Base-by-base conservation (phyloP, 345 rosid genomes). In the Iberis pinnata region DNA sequence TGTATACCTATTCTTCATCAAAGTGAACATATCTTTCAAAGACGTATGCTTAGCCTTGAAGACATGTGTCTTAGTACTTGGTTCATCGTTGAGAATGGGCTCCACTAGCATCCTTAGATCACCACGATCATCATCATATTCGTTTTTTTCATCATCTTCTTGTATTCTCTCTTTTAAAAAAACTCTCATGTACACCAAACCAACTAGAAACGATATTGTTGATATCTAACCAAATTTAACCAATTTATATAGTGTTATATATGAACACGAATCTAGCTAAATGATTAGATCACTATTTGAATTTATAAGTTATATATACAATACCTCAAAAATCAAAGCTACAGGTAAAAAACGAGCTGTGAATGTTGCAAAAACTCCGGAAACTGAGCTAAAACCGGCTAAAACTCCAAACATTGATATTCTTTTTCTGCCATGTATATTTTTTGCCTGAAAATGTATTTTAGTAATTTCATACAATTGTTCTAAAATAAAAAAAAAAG, bases 331-430 rank as follows among this genome's bases (percentile, higher is more conserved):
- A 19, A 58, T 70, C 8, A 59, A 48, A 53, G 76, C 69, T 7
- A 75, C 37, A 41, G 88, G 61, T 65, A 89, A 61, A 63, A 86
- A 78, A 49, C 95, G 95, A 63, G 97, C 77, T 8, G 79, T 68
- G 15, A 86, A 60, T 15, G 86, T 83, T 46, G 71, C 89, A 20
- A 51, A 71, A 36, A 89, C 78, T 25, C 67, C 75, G 0, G 94
- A 38, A 15, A 78, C 68, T 1, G 80, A 62, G 13, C 12, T 8
- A 20, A 75, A 43, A 41, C 94, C 95, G 0, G 81, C 44, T 10
- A 89, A 69, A 38, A 89, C 42, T 43, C 84, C 86, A 37, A 86
- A 89, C 3, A 76, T 86, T 0, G 88, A 61, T 48, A 80, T 63
- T 50, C 95, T 55, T 50, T 64, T 65, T 9, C 50, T 32, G 36